These are phyloP conservation scores for Lecanicillium sp. DNA, from an alignment of 2,329 filamentous ascomycete genomes.

Conservation along the genomic window DNA sequence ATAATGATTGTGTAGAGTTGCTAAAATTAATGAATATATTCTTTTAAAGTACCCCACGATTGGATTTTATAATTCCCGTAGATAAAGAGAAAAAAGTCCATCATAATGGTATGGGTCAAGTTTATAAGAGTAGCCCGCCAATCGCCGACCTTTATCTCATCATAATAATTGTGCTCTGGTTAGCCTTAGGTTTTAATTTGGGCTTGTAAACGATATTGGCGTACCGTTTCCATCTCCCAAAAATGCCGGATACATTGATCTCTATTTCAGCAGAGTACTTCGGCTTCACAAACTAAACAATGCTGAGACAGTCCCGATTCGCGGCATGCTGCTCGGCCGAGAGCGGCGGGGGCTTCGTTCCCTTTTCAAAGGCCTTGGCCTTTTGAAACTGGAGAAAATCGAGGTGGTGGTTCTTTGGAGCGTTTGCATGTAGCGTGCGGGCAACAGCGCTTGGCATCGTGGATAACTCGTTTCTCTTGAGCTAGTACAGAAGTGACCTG, in stretches of 20 bases:
- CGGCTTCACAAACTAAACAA: conserved; percentile 18
- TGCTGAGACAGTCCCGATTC: conserved; percentile 17
- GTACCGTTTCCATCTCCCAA: conserved; percentile 20
- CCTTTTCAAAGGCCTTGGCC: conserved; percentile 2
- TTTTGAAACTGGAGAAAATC: conserved; percentile 15
- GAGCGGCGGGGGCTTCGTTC: conserved; percentile 10
- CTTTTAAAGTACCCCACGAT: conserved; percentile 18
- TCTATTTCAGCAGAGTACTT: conserved; percentile 19
- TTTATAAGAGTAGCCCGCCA: conserved; percentile 18
- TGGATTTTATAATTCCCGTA: conserved; percentile 20
- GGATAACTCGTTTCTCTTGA: neutral
- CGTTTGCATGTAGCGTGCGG: neutral
- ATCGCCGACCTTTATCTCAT: conserved; percentile 18
- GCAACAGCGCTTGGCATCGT: neutral
- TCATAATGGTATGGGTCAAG: conserved; percentile 16
- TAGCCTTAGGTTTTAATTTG: conserved; percentile 6
- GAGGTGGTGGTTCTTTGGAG: conserved; percentile 3
- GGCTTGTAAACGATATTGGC: neutral
- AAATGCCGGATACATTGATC: conserved; percentile 21
- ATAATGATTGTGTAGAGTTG: conserved; percentile 22
- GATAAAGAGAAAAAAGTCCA: conserved; percentile 24
- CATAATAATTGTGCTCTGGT: conserved; percentile 18
- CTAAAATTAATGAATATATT: conserved; percentile 25
- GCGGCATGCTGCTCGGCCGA: conserved; percentile 18
- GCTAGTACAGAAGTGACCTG: neutral